Evolutionary conservation across 2,329 filamentous ascomycete genomes (phyloP).

Genomic region (Passalora sequoiae): DNA sequence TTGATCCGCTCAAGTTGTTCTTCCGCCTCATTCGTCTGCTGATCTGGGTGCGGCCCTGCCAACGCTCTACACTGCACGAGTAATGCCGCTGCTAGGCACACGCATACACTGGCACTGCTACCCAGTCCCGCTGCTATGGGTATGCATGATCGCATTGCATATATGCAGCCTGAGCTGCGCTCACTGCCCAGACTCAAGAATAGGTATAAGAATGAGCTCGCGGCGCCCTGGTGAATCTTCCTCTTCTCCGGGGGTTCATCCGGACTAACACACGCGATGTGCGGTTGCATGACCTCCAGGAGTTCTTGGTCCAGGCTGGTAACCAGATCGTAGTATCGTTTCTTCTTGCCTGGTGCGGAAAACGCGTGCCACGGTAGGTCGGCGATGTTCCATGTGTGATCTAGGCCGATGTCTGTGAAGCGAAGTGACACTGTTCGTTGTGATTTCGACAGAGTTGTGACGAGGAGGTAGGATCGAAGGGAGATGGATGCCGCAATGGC

Average conservation of each 20-base stretch:
- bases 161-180: conserved; percentile 73
- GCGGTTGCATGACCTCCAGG: conserved; percentile 71
- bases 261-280: conserved; percentile 66
- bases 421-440: conserved; percentile 79
- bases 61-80: conserved; percentile 78
- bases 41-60: conserved; percentile 85
- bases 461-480: conserved; percentile 90
- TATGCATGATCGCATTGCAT: conserved; percentile 88
- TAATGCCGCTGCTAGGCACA: conserved; percentile 79
- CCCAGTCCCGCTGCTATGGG: conserved; percentile 87
- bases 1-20: conserved; percentile 93
- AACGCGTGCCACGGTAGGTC: conserved; percentile 83
- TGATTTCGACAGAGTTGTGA: conserved; percentile 89
- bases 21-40: conserved; percentile 79
- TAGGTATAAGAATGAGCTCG: conserved; percentile 83
- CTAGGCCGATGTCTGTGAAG: conserved; percentile 84
- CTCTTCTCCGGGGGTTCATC: conserved; percentile 61
- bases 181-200: conserved; percentile 81
- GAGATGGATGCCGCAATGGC: conserved; percentile 95
- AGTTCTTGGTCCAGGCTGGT: conserved; percentile 80
- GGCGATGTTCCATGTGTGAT: conserved; percentile 92
- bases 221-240: conserved; percentile 79
- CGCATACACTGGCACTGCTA: conserved; percentile 88
- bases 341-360: conserved; percentile 76
- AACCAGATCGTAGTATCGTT: conserved; percentile 81